Conservation (phyloP, 306 rosid genomes). For the Fagus crenata region DNA sequence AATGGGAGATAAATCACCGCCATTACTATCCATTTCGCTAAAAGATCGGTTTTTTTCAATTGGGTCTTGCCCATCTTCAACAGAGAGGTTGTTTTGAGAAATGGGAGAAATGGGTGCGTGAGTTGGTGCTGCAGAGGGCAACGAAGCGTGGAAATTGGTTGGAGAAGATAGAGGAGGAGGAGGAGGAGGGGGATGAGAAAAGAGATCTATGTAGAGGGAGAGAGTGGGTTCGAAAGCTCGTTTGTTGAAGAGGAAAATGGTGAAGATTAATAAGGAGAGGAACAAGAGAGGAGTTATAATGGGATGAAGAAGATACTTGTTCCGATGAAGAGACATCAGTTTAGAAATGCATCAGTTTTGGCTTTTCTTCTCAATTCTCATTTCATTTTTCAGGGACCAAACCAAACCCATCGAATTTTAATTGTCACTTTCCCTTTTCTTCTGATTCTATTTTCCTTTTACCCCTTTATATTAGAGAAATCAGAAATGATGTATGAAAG, state of each 20-base stretch:
- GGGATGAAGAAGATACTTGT: conserved; percentile 35
- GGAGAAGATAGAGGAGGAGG: conserved; percentile 23
- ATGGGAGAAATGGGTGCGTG: conserved; percentile 16
- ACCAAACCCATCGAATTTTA: too few relatives aligned
- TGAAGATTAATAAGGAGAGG: conserved; percentile 45
- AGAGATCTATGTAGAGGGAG: conserved; percentile 52
- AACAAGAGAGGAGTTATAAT: conserved; percentile 43
- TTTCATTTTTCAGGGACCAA: too few relatives aligned
- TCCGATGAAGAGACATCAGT: conserved; percentile 9
- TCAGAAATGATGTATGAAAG: too few relatives aligned
- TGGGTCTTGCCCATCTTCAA: background rate
- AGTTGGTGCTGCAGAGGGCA: conserved; percentile 21
- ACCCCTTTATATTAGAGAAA: too few relatives aligned
- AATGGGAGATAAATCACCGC: background rate
- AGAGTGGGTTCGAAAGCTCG: conserved; percentile 47
- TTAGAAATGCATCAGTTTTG: too few relatives aligned
- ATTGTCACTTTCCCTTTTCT: too few relatives aligned
- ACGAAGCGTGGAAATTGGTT: conserved; percentile 11
- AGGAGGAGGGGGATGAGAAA: conserved; percentile 34
- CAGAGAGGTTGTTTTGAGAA: conserved; percentile 12
- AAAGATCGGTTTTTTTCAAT: too few relatives aligned
- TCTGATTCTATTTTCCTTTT: too few relatives aligned
- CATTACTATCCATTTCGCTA: too few relatives aligned
- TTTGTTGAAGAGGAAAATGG: conserved; percentile 47
- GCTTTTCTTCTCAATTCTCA: too few relatives aligned